phyloP scores from a whole-genome alignment of 805 yeast species.

The Tetrapisispora nanseiensis region DNA sequence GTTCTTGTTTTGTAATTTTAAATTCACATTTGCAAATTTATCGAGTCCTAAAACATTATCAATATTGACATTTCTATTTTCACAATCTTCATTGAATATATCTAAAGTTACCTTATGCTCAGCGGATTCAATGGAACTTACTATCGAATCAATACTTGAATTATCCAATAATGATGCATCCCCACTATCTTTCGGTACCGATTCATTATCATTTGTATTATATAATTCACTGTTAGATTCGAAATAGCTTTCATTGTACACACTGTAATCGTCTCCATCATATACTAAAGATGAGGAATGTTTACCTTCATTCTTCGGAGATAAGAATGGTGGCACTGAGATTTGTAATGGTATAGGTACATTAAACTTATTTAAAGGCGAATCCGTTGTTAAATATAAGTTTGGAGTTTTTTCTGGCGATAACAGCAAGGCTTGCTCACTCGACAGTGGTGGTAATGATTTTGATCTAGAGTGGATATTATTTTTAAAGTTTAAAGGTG shows the following conservation, averaged over 20 bases:
- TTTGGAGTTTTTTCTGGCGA: slow-evolving; percentile 5
- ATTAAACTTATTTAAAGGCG: slow-evolving; percentile 27
- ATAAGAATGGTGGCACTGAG: slow-evolving; percentile 31
- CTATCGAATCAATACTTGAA: slow-evolving; percentile 5
- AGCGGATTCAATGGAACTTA: slow-evolving; percentile 23
- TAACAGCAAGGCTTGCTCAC: neutral
- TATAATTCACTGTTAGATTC: slow-evolving; percentile 1
- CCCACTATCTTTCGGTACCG: neutral
- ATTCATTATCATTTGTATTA: neutral
- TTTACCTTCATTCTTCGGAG: slow-evolving; percentile 27
- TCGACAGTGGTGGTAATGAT: slow-evolving; percentile 1
- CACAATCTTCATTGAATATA: slow-evolving; percentile 1
- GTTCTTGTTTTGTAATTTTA: slow-evolving; percentile 24
- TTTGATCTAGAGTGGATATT: neutral
- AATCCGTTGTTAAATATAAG: slow-evolving; percentile 29
- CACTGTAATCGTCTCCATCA: slow-evolving; percentile 32
- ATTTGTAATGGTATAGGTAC: slow-evolving; percentile 33
- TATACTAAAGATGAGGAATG: slow-evolving; percentile 25
- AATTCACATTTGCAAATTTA: slow-evolving; percentile 25
- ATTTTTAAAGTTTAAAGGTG: slow-evolving; percentile 11
- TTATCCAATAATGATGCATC: neutral
- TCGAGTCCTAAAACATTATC: slow-evolving; percentile 25
- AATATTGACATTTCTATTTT: slow-evolving; percentile 7
- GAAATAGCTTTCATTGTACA: slow-evolving; percentile 8
- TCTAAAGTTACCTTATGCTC: slow-evolving; percentile 23